Evolutionary conservation across 805 yeast genomes (phyloP), one percentile per base, ranked within the genome.

Genomic region (Hyphopichia homilentoma): DNA sequence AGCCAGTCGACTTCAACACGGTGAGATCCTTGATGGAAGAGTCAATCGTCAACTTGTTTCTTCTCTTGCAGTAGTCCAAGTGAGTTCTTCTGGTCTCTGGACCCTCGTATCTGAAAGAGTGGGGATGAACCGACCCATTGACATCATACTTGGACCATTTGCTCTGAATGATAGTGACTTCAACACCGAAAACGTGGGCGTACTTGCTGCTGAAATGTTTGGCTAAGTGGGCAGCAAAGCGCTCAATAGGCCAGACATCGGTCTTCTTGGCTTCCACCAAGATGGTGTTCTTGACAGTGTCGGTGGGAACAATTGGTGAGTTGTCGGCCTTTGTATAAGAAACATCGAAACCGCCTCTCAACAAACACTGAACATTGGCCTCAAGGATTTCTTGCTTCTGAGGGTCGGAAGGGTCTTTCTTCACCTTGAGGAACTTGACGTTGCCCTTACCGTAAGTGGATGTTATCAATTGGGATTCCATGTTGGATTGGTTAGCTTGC

Each of bases 241-340:
- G 71, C 70, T 89, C 97, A 44, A 84, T 81, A 38, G 96, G 96
- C 84, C 89, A 84, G 30, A 84, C 90, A 42, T 87, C 85, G 30
- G 77, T 72, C 52, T 74, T 79, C 62, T 83, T 84, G 43, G 96
- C 96, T 44, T 84, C 81, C 21, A 89, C 72, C 54, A 84, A 70
- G 43, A 85, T 77, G 32, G 96, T 88, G 70, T 88, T 88, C 62
- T 88, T 88, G 35, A 87, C 88, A 1, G 96, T 86, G 60, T 88
- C 96, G 6, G 97, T 89, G 38, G 97, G 96, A 30, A 89, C 94
- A 50, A 89, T 79, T n/a, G 84, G 75, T 2, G 84, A 54, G 66
- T 89, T 89, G 63, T 89, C 94, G 23, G 96, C 96, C 37, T 81
- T 52, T 31, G 96, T 89, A 69, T 84, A 89, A 3, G 95, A 79